Evolutionary conservation across 371 early-diverging fungal genomes (phyloP), one percentile per base, ranked within the genome.

Genomic region (Dinochytrium kinnereticum): DNA sequence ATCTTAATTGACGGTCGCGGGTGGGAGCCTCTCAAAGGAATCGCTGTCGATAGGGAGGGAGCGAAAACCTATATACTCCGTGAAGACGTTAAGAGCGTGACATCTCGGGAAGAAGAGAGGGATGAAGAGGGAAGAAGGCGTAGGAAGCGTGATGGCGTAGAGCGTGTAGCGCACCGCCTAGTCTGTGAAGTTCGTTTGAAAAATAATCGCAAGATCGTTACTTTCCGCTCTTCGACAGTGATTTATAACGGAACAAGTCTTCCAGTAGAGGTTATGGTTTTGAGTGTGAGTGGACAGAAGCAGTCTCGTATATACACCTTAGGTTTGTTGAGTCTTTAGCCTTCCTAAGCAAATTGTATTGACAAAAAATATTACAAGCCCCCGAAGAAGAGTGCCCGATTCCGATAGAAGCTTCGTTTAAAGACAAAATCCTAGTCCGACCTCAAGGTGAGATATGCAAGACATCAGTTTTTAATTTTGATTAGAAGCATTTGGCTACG

Each of bases 1-100:
- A 75, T 97, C 1, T 96, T 95, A 80, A 86, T 97, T 68, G 88
- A 93, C 61, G 93, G 94, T 33, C 92, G 92, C 0, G 81, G 89
- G 68, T 97, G 97, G 96, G 95, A 97, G 76, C 92, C 94, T 68
- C 80, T 96, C 33, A 95, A 94, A 59, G 90, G 91, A 34, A 89
- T 97, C 39, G 80, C 90, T 24, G 92, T 99, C 0, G 98, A 98
- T 80, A 86, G 90, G 1, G 97, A 96, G 78, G 96, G 96, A 1
- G 87, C 88, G 34, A 87, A 87, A 66, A 80, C 90, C 51, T 93
- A 95, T 75, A 77, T 88, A 1, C 82, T 99, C 69, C 86, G 91
- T 5, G 61, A 61, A 61, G 61, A 61, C 36, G 28, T 34, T 3
- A 61, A 61, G 61, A 55, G 57, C 30, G 10, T 24, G 30, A 7